phyloP scores from a whole-genome alignment of 805 yeast species.

The Lachancea cidri region DNA sequence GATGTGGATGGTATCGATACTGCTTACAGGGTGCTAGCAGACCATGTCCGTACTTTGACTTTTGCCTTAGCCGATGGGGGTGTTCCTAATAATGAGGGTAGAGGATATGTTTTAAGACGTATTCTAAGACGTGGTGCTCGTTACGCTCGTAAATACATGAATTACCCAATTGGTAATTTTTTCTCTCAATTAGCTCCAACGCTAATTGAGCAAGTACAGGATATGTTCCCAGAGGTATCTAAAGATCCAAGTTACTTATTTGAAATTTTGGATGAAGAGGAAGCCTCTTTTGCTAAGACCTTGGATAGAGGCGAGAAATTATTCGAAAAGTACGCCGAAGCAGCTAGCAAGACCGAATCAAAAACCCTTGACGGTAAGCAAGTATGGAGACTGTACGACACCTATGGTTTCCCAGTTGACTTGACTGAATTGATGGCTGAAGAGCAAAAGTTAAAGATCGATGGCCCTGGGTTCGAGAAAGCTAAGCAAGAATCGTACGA shows the following conservation, averaged over 20 bases:
- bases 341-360: slow-evolving; percentile 68
- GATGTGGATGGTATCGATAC: slow-evolving; percentile 95
- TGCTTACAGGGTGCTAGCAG: slow-evolving; percentile 97
- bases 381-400: slow-evolving; percentile 97
- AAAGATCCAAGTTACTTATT: slow-evolving; percentile 67
- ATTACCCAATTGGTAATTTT: slow-evolving; percentile 91
- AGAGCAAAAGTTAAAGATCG: slow-evolving; percentile 89
- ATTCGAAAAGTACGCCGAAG: slow-evolving; percentile 86
- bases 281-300: slow-evolving; percentile 89
- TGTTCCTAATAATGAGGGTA: slow-evolving; percentile 98
- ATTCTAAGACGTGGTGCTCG: slow-evolving; percentile 97
- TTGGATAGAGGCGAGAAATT: slow-evolving; percentile 96
- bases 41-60: slow-evolving; percentile 94
- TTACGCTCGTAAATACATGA: slow-evolving; percentile 92
- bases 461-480: slow-evolving; percentile 85
- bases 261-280: slow-evolving; percentile 95
- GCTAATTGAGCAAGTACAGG: slow-evolving; percentile 79
- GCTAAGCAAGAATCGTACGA: slow-evolving; percentile 87
- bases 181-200: slow-evolving; percentile 92
- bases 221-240: slow-evolving; percentile 86
- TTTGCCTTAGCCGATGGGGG: slow-evolving; percentile 98
- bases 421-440: slow-evolving; percentile 98
- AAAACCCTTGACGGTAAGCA: slow-evolving; percentile 85
- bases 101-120: slow-evolving; percentile 97
- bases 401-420: slow-evolving; percentile 99